phyloP scores from a whole-genome alignment of 1,284 basidiomycete species.

The Phlebopus sp. region DNA sequence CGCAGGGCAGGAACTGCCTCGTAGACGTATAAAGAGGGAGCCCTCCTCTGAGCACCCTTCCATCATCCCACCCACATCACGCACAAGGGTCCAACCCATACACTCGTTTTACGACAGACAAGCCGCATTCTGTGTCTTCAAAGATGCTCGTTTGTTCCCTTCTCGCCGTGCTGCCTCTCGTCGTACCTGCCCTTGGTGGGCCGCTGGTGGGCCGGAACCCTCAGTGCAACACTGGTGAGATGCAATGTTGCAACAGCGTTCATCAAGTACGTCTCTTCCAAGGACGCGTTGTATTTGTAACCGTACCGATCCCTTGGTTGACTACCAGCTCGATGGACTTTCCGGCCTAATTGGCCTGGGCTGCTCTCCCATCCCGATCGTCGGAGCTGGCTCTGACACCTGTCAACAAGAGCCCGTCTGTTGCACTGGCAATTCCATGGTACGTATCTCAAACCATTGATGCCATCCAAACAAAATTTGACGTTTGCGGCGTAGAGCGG shows the following conservation, averaged over 20 bases:
- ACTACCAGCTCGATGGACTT: conserved; percentile 9
- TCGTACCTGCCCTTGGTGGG: conserved; percentile 17
- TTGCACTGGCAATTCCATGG: conserved; percentile 13
- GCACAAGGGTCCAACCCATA: conserved; percentile 15
- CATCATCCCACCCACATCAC: conserved; percentile 5
- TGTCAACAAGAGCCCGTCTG: conserved; percentile 22
- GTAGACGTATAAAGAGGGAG: conserved; percentile 18
- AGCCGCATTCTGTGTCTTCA: conserved; percentile 4
- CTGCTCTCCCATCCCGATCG: conserved; percentile 15
- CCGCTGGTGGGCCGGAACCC: conserved; percentile 26
- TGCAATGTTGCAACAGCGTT: conserved; percentile 22
- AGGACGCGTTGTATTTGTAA: neutral
- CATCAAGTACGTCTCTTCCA: conserved; percentile 14
- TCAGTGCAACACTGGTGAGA: conserved; percentile 18
- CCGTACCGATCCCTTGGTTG: conserved; percentile 5
- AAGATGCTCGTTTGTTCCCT: conserved; percentile 18
- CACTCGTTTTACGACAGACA: conserved; percentile 22
- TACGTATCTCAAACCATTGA: neutral
- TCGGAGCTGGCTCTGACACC: conserved; percentile 30
- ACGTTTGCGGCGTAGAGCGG: conserved; percentile 14
- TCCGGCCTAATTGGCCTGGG: conserved; percentile 17
- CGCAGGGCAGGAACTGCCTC: no score
- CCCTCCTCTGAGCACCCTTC: conserved; percentile 4
- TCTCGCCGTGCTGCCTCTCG: conserved; percentile 18
- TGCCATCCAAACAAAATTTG: neutral